Evolutionary conservation across 441 rosid genomes (phyloP).

Genomic region (Mallotus japonicus): DNA sequence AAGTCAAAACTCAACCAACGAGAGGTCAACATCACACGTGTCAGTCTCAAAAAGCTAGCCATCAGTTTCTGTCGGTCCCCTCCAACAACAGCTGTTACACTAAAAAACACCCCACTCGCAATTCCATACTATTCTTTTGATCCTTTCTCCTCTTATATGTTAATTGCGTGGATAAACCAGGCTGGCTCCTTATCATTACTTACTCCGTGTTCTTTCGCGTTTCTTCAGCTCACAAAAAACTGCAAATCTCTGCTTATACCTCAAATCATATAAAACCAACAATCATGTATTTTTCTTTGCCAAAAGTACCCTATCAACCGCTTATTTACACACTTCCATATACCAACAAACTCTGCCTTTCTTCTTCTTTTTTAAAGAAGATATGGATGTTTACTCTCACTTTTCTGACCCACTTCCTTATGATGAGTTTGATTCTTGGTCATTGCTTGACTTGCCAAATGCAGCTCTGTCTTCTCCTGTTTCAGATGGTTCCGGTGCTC

Average conservation of each 20-base stretch:
- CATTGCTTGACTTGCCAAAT: constrained; percentile 4
- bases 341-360: neutral
- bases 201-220: constrained; percentile 31
- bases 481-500: constrained; percentile 36
- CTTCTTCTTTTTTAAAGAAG: neutral
- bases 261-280: neutral
- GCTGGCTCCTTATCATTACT: constrained; percentile 31
- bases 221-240: neutral
- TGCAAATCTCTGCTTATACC: neutral
- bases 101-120: neutral
- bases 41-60: neutral
- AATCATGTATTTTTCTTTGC: neutral
- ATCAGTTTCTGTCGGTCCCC: neutral
- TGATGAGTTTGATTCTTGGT: neutral
- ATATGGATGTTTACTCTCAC: constrained; percentile 27
- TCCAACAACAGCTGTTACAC: constrained; percentile 22
- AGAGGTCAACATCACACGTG: constrained; percentile 22
- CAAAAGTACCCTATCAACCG: neutral
- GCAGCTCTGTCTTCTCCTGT: constrained; percentile 27
- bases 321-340: neutral
- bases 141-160: neutral
- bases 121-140: too few species aligned
- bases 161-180: constrained; percentile 3
- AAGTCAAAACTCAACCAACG: neutral
- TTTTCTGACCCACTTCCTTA: constrained; percentile 22